Evolutionary conservation across 257 asterid genomes (phyloP).

Genomic region (Avicennia marina): DNA sequence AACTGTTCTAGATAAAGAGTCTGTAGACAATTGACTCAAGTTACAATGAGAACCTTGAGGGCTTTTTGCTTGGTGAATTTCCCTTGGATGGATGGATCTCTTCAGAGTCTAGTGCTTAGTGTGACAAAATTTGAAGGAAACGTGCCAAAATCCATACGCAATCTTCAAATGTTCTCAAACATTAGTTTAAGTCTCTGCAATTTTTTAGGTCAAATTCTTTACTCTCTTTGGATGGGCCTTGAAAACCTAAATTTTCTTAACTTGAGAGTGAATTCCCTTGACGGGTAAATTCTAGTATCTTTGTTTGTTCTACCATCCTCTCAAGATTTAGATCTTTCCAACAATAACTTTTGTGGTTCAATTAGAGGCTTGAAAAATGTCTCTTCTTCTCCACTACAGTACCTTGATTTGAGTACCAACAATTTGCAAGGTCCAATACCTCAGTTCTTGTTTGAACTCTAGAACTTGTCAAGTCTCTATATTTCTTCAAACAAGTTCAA

Average conservation of each 20-base stretch:
- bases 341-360: slow-evolving; percentile 39
- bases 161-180: slow-evolving; percentile 31
- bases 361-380: slow-evolving; percentile 9
- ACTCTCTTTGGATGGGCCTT: slow-evolving; percentile 39
- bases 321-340: slow-evolving; percentile 18
- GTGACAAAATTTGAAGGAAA: slow-evolving; percentile 40
- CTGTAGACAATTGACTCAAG: no score
- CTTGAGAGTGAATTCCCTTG: slow-evolving; percentile 35
- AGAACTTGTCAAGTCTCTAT: slow-evolving; percentile 24
- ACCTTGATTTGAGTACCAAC: slow-evolving; percentile 42
- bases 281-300: slow-evolving; percentile 39
- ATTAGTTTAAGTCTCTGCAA: slow-evolving; percentile 31
- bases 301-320: slow-evolving; percentile 42
- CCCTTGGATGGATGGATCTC: slow-evolving; percentile 33
- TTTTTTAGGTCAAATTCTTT: slow-evolving; percentile 37
- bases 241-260: slow-evolving; percentile 30
- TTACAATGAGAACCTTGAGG: no score
- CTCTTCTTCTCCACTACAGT: slow-evolving; percentile 19
- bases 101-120: slow-evolving; percentile 34
- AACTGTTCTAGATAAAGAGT: no score
- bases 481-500: slow-evolving; percentile 40
- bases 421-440: slow-evolving; percentile 50
- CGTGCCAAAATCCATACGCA: slow-evolving; percentile 47
- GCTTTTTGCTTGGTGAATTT: slow-evolving; percentile 33
- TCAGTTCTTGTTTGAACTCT: slow-evolving; percentile 31